Percentiles rank a stretch among this genome's conserved stretches.
Conservation (phyloP, 768 basidiomycete genomes). For the Mycena capillaripes region DNA sequence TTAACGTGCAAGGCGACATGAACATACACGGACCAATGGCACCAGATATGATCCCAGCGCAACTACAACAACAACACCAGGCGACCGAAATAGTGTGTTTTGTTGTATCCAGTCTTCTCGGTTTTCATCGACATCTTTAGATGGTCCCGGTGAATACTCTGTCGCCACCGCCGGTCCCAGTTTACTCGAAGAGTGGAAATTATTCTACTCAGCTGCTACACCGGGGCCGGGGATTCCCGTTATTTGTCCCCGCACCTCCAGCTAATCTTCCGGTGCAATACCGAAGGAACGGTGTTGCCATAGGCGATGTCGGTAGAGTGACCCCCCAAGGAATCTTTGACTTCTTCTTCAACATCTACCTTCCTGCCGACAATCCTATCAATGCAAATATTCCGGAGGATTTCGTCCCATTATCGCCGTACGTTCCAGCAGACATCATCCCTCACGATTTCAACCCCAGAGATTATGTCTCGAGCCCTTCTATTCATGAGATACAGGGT, state of each 20-base stretch:
- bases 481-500: background rate
- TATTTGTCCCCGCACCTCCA: constrained; percentile 47
- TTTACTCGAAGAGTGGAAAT: too few species aligned
- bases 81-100: too few species aligned
- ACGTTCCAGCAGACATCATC: background rate
- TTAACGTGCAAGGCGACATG: too few species aligned
- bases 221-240: constrained; percentile 43
- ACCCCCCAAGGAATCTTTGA: constrained; percentile 47
- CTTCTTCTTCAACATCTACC: constrained; percentile 49
- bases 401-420: constrained; percentile 32
- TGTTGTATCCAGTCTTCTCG: too few species aligned
- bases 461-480: background rate
- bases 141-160: too few species aligned
- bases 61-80: too few species aligned
- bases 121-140: too few species aligned
- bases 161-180: too few species aligned
- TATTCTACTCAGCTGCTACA: background rate
- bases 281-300: constrained; percentile 40
- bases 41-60: too few species aligned
- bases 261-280: constrained; percentile 37
- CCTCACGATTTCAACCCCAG: constrained; percentile 7
- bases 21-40: too few species aligned
- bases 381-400: constrained; percentile 43
- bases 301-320: constrained; percentile 51
- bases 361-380: constrained; percentile 40